Evolutionary conservation across 192 early-diverging fungal species (phyloP).

Genomic region (Kickxella alabastrina): DNA sequence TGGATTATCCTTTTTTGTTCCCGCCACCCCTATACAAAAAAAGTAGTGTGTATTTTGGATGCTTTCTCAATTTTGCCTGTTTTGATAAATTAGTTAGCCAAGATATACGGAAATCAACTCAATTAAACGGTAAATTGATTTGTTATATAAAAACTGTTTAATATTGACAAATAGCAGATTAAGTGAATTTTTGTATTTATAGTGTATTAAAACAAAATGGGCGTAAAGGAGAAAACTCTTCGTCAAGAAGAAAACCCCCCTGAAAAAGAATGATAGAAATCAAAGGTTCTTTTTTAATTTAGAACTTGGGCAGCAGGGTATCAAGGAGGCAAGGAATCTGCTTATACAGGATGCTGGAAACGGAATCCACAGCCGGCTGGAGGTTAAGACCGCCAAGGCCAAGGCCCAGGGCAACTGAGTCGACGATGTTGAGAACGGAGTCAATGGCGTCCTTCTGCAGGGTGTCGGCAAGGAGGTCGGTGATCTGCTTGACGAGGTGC

Average conservation of each 20-base stretch:
- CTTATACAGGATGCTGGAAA: constrained; percentile 48
- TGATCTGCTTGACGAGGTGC: constrained; percentile 49
- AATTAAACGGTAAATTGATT: too few species aligned
- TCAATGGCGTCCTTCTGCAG: constrained; percentile 36
- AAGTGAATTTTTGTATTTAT: too few species aligned
- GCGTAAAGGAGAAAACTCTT: not conserved
- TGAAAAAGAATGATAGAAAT: constrained; percentile 1
- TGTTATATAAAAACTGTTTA: too few species aligned
- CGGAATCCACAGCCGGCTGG: constrained; percentile 42
- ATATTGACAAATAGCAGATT: too few species aligned
- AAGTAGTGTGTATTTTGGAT: too few species aligned
- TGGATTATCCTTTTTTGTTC: too few species aligned
- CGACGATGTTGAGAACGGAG: constrained; percentile 45
- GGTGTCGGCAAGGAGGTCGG: constrained; percentile 42
- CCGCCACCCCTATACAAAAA: too few species aligned
- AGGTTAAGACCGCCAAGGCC: constrained; percentile 49
- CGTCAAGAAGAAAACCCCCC: not conserved
- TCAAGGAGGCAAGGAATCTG: constrained; percentile 50
- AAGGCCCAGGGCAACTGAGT: constrained; percentile 35
- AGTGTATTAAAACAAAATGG: too few species aligned
- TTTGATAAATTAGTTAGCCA: too few species aligned
- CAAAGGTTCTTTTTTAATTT: too few species aligned
- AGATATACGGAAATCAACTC: too few species aligned
- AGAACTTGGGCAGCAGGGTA: constrained; percentile 48
- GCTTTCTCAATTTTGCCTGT: too few species aligned